Conservation (phyloP, 164 flowering plant species). For the Chimonanthus salicifolius region DNA sequence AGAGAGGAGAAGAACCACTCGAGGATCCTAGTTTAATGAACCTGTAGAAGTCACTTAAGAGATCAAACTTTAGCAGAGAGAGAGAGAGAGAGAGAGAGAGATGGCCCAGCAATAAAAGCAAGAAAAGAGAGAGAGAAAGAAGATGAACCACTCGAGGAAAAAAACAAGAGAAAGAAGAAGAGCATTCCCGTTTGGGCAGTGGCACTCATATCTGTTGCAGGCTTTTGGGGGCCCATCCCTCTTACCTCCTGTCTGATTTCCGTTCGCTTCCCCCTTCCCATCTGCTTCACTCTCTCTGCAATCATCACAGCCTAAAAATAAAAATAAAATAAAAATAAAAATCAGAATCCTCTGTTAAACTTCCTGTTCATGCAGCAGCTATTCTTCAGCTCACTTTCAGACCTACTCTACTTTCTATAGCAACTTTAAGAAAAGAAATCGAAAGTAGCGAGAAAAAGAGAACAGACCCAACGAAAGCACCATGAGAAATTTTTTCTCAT, state of each 20-base stretch:
- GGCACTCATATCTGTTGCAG: constrained; percentile 15
- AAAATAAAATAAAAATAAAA: neutral
- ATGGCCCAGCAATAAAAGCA: constrained; percentile 6
- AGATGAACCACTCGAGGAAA: neutral
- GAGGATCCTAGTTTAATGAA: too few species aligned
- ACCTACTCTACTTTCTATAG: neutral
- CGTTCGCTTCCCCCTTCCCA: constrained; percentile 4
- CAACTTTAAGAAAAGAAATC: neutral
- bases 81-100: constrained; percentile 1
- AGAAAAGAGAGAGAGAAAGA: neutral
- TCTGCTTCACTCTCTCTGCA: constrained; percentile 6
- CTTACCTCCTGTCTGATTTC: constrained; percentile 10
- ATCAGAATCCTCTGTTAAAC: constrained; percentile 10
- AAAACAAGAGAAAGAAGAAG: neutral
- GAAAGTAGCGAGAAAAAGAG: neutral
- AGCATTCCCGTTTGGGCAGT: constrained; percentile 8
- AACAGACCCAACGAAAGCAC: neutral
- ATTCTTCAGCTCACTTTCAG: constrained; percentile 7
- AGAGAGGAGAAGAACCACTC: constrained; percentile 1
- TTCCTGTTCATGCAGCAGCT: constrained; percentile 13
- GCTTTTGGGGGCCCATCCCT: constrained; percentile 14
- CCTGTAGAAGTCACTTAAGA: too few species aligned
- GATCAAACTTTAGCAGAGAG: neutral
- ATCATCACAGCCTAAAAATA: constrained; percentile 7
- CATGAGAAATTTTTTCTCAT: neutral